phyloP scores from a whole-genome alignment of 1,284 basidiomycete species.

The Ustilago lituana region DNA sequence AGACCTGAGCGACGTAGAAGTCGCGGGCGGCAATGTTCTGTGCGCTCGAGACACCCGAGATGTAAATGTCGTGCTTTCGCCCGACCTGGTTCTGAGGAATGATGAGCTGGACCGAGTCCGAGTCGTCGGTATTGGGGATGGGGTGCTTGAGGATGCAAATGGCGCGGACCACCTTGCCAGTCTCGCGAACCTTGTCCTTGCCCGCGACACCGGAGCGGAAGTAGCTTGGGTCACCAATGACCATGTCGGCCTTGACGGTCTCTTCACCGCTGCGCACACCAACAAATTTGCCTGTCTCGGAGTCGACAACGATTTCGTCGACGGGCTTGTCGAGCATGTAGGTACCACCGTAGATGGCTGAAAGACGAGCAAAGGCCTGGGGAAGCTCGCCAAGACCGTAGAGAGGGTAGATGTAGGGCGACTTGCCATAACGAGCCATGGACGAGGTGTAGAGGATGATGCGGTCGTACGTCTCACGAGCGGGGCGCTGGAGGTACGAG shows the following conservation, averaged over 20 bases:
- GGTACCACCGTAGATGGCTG: conserved; percentile 98
- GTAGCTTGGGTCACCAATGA: conserved; percentile 98
- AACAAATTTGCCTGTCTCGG: conserved; percentile 85
- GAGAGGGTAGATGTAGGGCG: conserved; percentile 98
- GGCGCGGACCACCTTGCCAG: conserved; percentile 92
- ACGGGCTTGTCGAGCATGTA: conserved; percentile 99
- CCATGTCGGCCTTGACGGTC: conserved; percentile 95
- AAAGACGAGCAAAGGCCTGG: conserved; percentile 92
- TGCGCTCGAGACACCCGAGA: conserved; percentile 93
- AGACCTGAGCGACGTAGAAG: conserved; percentile 95
- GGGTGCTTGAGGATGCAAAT: conserved; percentile 99
- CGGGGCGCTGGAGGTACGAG: conserved; percentile 91
- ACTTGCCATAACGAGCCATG: conserved; percentile 99
- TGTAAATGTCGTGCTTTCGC: conserved; percentile 97
- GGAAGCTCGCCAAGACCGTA: conserved; percentile 99
- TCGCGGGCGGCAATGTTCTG: conserved; percentile 98
- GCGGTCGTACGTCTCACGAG: conserved; percentile 89
- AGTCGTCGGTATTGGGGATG: conserved; percentile 94
- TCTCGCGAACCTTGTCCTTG: conserved; percentile 80
- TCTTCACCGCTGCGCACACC: conserved; percentile 90
- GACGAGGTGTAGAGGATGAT: conserved; percentile 97
- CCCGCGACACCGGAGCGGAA: conserved; percentile 77
- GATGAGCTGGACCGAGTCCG: conserved; percentile 91
- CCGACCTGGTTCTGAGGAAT: conserved; percentile 98
- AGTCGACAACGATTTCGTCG: conserved; percentile 84